Evolutionary conservation across 169 alveolate genomes (phyloP).

Genomic region (Plasmodium billcollinsi): DNA sequence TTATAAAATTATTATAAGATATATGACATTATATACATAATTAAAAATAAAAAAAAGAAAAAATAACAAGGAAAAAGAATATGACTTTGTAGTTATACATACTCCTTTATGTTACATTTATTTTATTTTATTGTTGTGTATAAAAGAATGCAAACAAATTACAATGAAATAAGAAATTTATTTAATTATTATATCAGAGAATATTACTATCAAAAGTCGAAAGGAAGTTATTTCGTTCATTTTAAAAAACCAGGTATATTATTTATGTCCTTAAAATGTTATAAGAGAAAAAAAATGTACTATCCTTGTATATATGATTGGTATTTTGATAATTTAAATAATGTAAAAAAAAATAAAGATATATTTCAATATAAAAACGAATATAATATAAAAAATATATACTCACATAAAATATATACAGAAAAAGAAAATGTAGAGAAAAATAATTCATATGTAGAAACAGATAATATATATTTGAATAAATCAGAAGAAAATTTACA

Average conservation of each 20-base stretch:
- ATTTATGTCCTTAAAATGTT: slow-evolving; percentile 73
- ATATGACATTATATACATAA: neutral
- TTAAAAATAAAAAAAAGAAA: neutral
- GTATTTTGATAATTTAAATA: slow-evolving; percentile 74
- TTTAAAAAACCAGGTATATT: slow-evolving; percentile 72
- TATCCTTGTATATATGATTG: slow-evolving; percentile 73
- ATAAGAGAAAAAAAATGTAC: slow-evolving; percentile 60
- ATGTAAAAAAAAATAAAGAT: slow-evolving; percentile 56
- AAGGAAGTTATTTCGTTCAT: slow-evolving; percentile 75
- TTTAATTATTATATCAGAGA: slow-evolving; percentile 77
- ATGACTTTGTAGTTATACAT: neutral
- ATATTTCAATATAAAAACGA: slow-evolving; percentile 42
- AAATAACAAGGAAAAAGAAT: neutral
- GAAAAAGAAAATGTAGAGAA: neutral
- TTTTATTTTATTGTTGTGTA: neutral
- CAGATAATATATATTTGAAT: slow-evolving; percentile 50
- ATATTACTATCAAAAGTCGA: slow-evolving; percentile 74
- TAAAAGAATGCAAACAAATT: slow-evolving; percentile 51
- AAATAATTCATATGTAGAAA: slow-evolving; percentile 30
- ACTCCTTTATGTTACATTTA: no score
- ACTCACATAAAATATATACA: slow-evolving; percentile 48
- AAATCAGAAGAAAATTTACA: slow-evolving; percentile 36
- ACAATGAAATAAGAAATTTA: slow-evolving; percentile 64
- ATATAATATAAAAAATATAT: slow-evolving; percentile 59
- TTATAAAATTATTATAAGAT: no score